Base-by-base conservation (phyloP, 129 eudicot species). In the sunflower (Helianthus annuus) region DNA sequence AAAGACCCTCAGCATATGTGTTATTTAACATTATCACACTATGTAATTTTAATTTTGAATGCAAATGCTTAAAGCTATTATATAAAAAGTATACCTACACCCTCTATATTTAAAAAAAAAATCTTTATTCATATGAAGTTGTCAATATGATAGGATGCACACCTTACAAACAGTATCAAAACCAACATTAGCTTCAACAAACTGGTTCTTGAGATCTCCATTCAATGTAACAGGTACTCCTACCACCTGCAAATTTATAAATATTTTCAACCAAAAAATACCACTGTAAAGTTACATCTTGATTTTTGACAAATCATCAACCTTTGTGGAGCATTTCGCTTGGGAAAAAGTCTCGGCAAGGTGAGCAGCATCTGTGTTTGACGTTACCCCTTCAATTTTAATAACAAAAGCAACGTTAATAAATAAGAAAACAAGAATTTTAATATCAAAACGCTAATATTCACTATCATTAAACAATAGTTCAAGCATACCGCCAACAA, bases 111-210 rank as follows among this genome's bases (percentile, higher is more conserved):
- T 24, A 22, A n/a, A 3, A 32, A 27, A 32, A 10, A 54, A 55
- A 11, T 49, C 40, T 15, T 76, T 4, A 59, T 15, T 48, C 48
- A 40, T 69, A 61, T 24, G 49, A 70, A 17, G 15, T 62, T 40
- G 49, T 68, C 11, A 24, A 63, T 29, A 29, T 14, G 15, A 52
- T 38, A 11, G 14, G 52, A 82, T 44, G 17, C 48, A 24, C 78
- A 93, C 98, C 98, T 94, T 94, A 62, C 99, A 94, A 77, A 94
- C 90, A 9, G 99, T 90, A 80, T 94, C 99, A 76, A 85, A 94
- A 51, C 99, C 99, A 74, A 94, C 99, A 85, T 88, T 85, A 65
- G 99, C 71, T 79, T 94, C 99, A 45, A 94, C 97, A 83, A 94
- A 94, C 57, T 94, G 99, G 83, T 94, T 94, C 80, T 88, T 94